Evolutionary conservation across 2,329 filamentous ascomycete genomes (phyloP).

Genomic region (Pseudopithomyces maydicus): DNA sequence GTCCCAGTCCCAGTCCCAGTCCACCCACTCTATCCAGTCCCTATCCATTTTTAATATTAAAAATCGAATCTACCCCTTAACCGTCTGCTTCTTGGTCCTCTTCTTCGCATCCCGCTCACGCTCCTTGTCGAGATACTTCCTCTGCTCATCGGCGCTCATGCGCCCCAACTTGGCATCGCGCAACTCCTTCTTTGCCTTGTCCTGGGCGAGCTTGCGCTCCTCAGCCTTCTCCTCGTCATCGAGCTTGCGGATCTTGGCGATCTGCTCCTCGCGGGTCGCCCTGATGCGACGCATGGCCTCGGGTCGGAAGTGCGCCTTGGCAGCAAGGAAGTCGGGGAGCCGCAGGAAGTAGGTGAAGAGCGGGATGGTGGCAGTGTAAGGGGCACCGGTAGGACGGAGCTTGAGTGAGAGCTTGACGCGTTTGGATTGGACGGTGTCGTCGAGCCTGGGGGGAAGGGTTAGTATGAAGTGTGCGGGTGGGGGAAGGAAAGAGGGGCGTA

Average conservation of each 20-base stretch:
- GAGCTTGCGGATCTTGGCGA: conserved; percentile 77
- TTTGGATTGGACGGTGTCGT: conserved; percentile 85
- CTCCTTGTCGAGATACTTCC: conserved; percentile 75
- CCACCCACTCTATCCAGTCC: neutral
- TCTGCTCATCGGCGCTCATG: conserved; percentile 64
- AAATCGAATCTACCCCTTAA: conserved; percentile 43
- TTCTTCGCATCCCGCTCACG: conserved; percentile 80
- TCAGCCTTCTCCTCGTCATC: conserved; percentile 74
- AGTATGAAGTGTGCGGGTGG: neutral
- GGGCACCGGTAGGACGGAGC: conserved; percentile 62
- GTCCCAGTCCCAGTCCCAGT: neutral
- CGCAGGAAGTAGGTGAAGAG: conserved; percentile 83
- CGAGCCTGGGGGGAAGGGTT: conserved; percentile 61
- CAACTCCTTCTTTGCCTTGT: conserved; percentile 78
- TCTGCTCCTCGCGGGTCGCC: conserved; percentile 77
- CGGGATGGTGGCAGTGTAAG: conserved; percentile 67
- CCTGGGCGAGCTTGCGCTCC: conserved; percentile 59
- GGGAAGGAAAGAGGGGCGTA: conserved; percentile 51
- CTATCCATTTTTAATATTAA: neutral
- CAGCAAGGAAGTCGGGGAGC: conserved; percentile 80
- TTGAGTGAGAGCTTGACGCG: conserved; percentile 78
- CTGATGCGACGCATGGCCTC: conserved; percentile 86
- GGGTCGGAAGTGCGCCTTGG: conserved; percentile 80
- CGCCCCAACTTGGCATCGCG: conserved; percentile 72
- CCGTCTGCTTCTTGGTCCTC: conserved; percentile 66